Evolutionary conservation across 2,329 filamentous ascomycete genomes (phyloP), one percentile per base, ranked within the genome.

Genomic region (Sporothrix inflata): DNA sequence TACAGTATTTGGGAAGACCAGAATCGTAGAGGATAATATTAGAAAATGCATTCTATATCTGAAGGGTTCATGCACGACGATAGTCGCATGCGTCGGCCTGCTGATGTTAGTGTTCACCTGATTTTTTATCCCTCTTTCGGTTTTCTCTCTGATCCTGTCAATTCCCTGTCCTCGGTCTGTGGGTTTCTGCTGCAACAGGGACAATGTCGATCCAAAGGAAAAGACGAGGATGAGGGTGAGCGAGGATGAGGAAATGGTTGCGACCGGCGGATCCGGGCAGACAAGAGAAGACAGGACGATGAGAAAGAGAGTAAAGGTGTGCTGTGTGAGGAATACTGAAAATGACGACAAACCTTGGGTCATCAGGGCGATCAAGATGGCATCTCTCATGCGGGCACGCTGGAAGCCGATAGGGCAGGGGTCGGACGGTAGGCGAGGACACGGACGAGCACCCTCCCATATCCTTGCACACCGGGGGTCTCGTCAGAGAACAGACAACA

Each of bases 331-430:
- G 49, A 47, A 24, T 7, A 42, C 30, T 4, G 6, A 24, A 38
- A 16, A 24, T 16, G 34, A 19, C 1, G 9, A 27, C 51, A 27
- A 69, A 69, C 49, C 47, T 38, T 60, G 67, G 67, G 47, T 60
- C 34, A 47, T 60, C 67, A 34, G 34, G 67, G 38, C 67, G 67
- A 69, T 69, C 51, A 69, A 69, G 67, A 69, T 57, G 30, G 51
- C 14, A 57, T 69, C 51, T 16, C n/a, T 69, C 9, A 69, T 69
- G 67, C 67, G 66, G 66, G 24, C 47, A 9, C n/a, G 30, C 30
- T 34, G 45, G 66, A 51, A 55, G 47, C 66, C 66, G 66, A 69
- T 55, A 24, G 47, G 47, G n/a, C 47, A 47, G 24, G 63, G 40
- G 45, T 49, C 14, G 24, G 21, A 63, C 21, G 24, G 4, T n/a